phyloP scores from a whole-genome alignment of 495 filamentous ascomycete genomes.

The Sporormia fimetaria region DNA sequence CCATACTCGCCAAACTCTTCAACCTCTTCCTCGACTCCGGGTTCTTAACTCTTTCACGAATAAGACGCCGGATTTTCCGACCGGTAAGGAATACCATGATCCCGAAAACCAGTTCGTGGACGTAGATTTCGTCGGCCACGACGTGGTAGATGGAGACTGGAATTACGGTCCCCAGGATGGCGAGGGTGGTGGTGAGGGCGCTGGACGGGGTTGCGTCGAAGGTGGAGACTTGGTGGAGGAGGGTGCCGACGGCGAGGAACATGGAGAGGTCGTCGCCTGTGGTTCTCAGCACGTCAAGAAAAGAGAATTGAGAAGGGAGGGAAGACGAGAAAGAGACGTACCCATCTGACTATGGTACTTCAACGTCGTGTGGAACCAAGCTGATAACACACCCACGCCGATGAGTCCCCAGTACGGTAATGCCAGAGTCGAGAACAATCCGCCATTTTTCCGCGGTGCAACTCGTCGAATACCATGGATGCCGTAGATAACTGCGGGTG shows the following conservation, averaged over 20 bases:
- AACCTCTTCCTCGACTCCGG: conserved; percentile 8
- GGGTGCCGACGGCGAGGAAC: conserved; percentile 41
- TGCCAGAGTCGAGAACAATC: conserved; percentile 15
- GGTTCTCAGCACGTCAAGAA: background rate
- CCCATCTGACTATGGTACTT: conserved; percentile 47
- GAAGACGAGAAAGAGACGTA: conserved; percentile 21
- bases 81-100: conserved; percentile 29
- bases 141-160: conserved; percentile 37
- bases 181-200: conserved; percentile 11
- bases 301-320: conserved; percentile 1
- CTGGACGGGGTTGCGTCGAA: conserved; percentile 30
- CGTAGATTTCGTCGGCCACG: conserved; percentile 35
- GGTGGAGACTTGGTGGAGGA: conserved; percentile 43
- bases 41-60: conserved; percentile 12
- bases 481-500: conserved; percentile 18
- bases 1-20: conserved; percentile 15
- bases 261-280: conserved; percentile 43
- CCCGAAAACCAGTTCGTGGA: conserved; percentile 33
- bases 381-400: conserved; percentile 45
- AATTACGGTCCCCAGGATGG: conserved; percentile 29
- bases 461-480: conserved; percentile 16
- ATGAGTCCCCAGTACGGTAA: conserved; percentile 43
- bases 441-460: conserved; percentile 9
- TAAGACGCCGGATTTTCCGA: conserved; percentile 28
- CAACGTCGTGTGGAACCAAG: conserved; percentile 42